Percentiles rank a stretch among this genome's conserved stretches.
These are phyloP conservation scores for Fragaria vesca DNA, from an alignment of 306 rosid species.

Conservation along the genomic window DNA sequence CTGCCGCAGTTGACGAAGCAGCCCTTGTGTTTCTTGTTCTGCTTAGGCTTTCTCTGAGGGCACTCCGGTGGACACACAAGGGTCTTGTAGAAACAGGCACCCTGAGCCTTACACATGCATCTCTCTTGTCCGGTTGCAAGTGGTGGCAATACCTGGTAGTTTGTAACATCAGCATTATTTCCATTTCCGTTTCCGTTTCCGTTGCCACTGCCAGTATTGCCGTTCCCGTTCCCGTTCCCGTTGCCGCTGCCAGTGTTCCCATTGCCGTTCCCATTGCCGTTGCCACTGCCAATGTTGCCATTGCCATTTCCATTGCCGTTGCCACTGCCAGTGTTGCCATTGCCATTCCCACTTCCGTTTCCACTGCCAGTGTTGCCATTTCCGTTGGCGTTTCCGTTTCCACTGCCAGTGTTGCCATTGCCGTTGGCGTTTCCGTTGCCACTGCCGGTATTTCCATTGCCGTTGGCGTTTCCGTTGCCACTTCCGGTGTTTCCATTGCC, in stretches of 20 bases:
- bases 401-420: not conserved
- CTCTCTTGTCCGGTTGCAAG: constrained; percentile 46
- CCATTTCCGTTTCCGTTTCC: not conserved
- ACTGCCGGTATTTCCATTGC: not conserved
- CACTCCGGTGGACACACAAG: constrained; percentile 57
- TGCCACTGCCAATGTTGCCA: not conserved
- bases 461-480: not conserved
- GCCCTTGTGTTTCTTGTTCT: constrained; percentile 68
- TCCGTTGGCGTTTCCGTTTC: not conserved
- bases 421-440: not conserved
- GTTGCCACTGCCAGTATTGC: not conserved
- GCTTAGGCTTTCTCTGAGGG: constrained; percentile 57
- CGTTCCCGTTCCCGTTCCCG: not conserved
- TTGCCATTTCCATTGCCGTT: not conserved
- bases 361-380: not conserved
- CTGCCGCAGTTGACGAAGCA: constrained; percentile 62
- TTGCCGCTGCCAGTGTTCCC: not conserved
- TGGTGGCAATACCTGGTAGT: constrained; percentile 34
- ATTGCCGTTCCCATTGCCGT: not conserved
- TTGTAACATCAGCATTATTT: constrained; percentile 11
- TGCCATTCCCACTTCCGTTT: not conserved
- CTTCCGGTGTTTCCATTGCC: not conserved
- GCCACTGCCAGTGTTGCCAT: not conserved
- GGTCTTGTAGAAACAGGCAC: constrained; percentile 39
- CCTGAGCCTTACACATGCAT: constrained; percentile 43